Evolutionary conservation across 352 stramenopile genomes (phyloP).

Genomic region (Phytophthora pseudosyringae): DNA sequence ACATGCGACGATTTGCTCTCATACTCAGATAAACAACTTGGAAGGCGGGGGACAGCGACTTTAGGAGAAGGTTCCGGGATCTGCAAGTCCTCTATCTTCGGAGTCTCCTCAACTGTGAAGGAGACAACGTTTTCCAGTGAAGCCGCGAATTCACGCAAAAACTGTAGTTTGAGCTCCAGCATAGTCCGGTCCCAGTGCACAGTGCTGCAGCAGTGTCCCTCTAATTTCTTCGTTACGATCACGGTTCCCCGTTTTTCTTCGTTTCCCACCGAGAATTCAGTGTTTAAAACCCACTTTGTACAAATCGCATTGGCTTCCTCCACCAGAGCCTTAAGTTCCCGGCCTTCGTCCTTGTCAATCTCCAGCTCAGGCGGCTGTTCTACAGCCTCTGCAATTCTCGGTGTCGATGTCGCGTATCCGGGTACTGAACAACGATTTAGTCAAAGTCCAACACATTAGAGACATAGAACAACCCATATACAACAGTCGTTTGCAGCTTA

Average conservation of each 20-base stretch:
- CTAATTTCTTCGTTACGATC: constrained; percentile 59
- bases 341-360: constrained; percentile 28
- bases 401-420: constrained; percentile 15
- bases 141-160: constrained; percentile 52
- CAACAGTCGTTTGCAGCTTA: constrained; percentile 20
- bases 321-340: constrained; percentile 40
- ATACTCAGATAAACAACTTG: constrained; percentile 22
- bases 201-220: constrained; percentile 45
- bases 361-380: constrained; percentile 33
- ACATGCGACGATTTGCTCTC: constrained; percentile 2
- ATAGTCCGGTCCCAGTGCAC: constrained; percentile 51
- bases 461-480: neutral
- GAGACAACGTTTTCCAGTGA: constrained; percentile 47
- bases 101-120: constrained; percentile 17
- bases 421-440: constrained; percentile 26
- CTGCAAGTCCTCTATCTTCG: constrained; percentile 32
- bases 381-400: constrained; percentile 36
- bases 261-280: constrained; percentile 45
- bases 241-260: constrained; percentile 21
- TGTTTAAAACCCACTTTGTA: constrained; percentile 56
- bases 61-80: constrained; percentile 20
- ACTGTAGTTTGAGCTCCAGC: constrained; percentile 53
- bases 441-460: neutral
- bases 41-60: constrained; percentile 16
- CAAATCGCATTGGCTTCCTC: constrained; percentile 71